Percentiles rank a stretch among this genome's conserved stretches.
phyloP scores from a whole-genome alignment of 768 basidiomycete species.

The Dentipellis fragilis region DNA sequence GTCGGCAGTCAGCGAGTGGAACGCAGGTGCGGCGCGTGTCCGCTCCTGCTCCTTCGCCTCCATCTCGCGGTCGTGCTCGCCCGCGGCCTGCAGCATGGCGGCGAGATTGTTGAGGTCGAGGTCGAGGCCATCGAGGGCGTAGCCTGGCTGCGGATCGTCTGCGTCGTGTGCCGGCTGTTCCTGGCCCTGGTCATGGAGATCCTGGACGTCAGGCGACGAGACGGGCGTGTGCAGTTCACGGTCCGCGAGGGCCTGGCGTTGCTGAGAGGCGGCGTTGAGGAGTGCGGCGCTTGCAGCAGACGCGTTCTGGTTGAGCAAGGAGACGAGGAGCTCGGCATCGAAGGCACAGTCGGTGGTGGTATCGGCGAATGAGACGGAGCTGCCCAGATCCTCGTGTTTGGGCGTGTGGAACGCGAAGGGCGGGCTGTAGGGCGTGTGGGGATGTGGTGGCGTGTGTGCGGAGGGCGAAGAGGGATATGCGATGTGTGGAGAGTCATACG shows the following conservation, averaged over 20 bases:
- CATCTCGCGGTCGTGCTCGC: slow-evolving; percentile 16
- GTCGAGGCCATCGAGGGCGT: slow-evolving; percentile 28
- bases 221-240: slow-evolving; percentile 17
- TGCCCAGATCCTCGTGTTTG: slow-evolving; percentile 9
- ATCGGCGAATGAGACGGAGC: slow-evolving; percentile 27
- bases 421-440: slow-evolving; percentile 8
- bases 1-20: slow-evolving; percentile 65
- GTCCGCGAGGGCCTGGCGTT: slow-evolving; percentile 37
- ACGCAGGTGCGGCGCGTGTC: slow-evolving; percentile 67
- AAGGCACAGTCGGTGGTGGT: slow-evolving; percentile 25
- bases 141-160: slow-evolving; percentile 17
- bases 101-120: slow-evolving; percentile 57
- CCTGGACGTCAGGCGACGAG: neutral
- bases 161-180: slow-evolving; percentile 7
- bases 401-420: slow-evolving; percentile 14
- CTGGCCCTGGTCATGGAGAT: neutral
- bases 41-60: slow-evolving; percentile 33
- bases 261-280: slow-evolving; percentile 58
- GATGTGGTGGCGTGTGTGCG: slow-evolving; percentile 5
- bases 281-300: slow-evolving; percentile 58
- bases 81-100: slow-evolving; percentile 66
- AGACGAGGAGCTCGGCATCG: slow-evolving; percentile 42
- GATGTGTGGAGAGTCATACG: slow-evolving; percentile 30
- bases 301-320: slow-evolving; percentile 64
- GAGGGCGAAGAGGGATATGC: slow-evolving; percentile 18